Evolutionary conservation across 1,284 basidiomycete species (phyloP).

Genomic region (Austroboletus niveus): DNA sequence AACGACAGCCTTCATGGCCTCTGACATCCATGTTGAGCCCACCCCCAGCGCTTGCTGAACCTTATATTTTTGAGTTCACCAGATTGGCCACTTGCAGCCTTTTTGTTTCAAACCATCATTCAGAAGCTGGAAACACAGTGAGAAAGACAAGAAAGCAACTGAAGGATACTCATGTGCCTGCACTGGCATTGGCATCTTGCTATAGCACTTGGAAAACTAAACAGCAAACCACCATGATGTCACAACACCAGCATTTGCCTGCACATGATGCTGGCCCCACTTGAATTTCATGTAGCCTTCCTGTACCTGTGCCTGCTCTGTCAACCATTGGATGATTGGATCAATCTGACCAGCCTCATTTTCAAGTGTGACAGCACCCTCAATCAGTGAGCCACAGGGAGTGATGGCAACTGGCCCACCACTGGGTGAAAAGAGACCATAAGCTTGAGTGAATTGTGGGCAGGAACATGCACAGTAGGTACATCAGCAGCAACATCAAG

Average conservation of each 20-base stretch:
- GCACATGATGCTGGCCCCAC: not conserved
- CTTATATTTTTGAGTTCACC: not conserved
- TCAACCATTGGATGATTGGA: not conserved
- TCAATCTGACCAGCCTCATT: not conserved
- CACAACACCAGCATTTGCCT: conserved; percentile 1
- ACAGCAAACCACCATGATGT: conserved; percentile 1
- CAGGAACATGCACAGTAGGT: too few species aligned
- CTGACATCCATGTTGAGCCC: not conserved
- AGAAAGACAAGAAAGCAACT: too few species aligned
- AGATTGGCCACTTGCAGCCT: too few species aligned
- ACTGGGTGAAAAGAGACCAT: too few species aligned
- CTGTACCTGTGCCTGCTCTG: not conserved
- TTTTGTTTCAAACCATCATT: too few species aligned
- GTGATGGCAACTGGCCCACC: too few species aligned
- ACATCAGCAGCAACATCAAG: not conserved
- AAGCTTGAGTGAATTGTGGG: too few species aligned
- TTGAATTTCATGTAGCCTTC: not conserved
- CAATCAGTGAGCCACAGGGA: not conserved
- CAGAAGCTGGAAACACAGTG: too few species aligned
- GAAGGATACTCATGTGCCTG: not conserved
- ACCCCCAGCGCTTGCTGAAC: not conserved
- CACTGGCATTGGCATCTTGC: not conserved
- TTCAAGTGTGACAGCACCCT: not conserved
- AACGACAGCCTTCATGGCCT: not conserved
- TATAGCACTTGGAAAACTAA: not conserved